Evolutionary conservation across 2,329 filamentous ascomycete genomes (phyloP).

Genomic region (Cercospora brassicicola): DNA sequence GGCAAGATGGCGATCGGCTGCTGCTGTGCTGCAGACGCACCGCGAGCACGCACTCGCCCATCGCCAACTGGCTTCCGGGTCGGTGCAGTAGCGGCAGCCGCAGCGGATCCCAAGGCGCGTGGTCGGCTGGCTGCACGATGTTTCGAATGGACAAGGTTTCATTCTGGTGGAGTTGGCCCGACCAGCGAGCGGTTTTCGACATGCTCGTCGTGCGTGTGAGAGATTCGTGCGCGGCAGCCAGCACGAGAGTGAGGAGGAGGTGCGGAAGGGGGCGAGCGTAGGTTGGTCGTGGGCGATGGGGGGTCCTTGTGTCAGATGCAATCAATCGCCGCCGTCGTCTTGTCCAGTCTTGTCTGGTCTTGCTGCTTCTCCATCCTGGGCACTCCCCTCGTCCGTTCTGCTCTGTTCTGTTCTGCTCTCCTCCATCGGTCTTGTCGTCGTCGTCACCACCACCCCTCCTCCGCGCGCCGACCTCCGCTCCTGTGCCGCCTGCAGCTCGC

Average conservation of each 20-base stretch:
- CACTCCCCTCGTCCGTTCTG: not conserved
- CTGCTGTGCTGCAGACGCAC: not conserved
- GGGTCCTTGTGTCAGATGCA: not conserved
- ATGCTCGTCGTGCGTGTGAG: not conserved
- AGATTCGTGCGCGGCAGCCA: not conserved
- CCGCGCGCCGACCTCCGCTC: not conserved
- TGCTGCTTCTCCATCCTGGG: not conserved
- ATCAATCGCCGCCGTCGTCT: not conserved
- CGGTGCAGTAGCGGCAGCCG: constrained; percentile 1
- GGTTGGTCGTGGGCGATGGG: not conserved
- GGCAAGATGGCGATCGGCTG: constrained; percentile 1
- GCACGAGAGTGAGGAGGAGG: not conserved
- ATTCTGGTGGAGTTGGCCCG: not conserved
- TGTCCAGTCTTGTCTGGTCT: not conserved
- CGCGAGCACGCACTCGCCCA: not conserved
- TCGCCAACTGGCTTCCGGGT: not conserved
- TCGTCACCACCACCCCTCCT: not conserved
- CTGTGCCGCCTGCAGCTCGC: not conserved
- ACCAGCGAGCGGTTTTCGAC: not conserved
- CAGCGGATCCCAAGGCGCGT: not conserved
- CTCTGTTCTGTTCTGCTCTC: not conserved
- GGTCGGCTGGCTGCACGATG: not conserved
- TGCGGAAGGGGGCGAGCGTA: not conserved
- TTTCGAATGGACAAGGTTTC: constrained; percentile 5
- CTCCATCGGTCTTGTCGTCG: not conserved